phyloP scores from a whole-genome alignment of 352 stramenopile genomes.

The Pythium scleroteichum region DNA sequence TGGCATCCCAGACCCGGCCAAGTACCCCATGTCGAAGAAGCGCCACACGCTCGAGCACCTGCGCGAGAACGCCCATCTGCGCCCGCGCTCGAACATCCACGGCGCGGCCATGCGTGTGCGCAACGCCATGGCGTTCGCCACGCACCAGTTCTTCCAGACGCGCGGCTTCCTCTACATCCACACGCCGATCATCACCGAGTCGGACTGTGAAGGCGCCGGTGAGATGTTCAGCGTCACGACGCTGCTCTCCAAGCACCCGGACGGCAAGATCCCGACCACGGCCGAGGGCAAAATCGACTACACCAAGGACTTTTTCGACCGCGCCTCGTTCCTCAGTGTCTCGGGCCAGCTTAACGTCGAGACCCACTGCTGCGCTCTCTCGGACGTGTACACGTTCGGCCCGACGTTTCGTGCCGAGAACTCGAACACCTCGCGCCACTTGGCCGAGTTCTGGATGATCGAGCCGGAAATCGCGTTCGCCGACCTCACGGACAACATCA shows the following conservation, averaged over 20 bases:
- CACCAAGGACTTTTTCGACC: slow-evolving; percentile 91
- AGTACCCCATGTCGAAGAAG: slow-evolving; percentile 95
- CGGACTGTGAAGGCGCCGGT: slow-evolving; percentile 97
- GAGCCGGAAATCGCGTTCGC: slow-evolving; percentile 93
- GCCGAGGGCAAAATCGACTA: slow-evolving; percentile 84
- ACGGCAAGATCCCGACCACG: slow-evolving; percentile 68
- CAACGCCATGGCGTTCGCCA: slow-evolving; percentile 92
- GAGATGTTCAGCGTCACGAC: slow-evolving; percentile 97
- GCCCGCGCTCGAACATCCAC: slow-evolving; percentile 91
- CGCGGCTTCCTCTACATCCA: slow-evolving; percentile 95
- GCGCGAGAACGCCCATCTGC: slow-evolving; percentile 91
- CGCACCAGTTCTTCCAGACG: slow-evolving; percentile 93
- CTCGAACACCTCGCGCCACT: slow-evolving; percentile 96
- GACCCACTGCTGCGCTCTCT: slow-evolving; percentile 89
- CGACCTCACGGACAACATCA: slow-evolving; percentile 92
- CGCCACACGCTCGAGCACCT: slow-evolving; percentile 93
- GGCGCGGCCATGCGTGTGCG: slow-evolving; percentile 91
- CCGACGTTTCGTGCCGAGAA: slow-evolving; percentile 99
- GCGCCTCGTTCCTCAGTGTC: slow-evolving; percentile 90
- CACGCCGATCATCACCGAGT: slow-evolving; percentile 95
- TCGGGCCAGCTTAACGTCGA: slow-evolving; percentile 98
- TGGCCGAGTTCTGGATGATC: slow-evolving; percentile 99
- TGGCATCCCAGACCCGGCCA: slow-evolving; percentile 75
- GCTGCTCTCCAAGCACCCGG: slow-evolving; percentile 78
- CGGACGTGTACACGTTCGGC: slow-evolving; percentile 97